Evolutionary conservation across 805 yeast genomes (phyloP).

Genomic region (Pichia thaimueangensis): DNA sequence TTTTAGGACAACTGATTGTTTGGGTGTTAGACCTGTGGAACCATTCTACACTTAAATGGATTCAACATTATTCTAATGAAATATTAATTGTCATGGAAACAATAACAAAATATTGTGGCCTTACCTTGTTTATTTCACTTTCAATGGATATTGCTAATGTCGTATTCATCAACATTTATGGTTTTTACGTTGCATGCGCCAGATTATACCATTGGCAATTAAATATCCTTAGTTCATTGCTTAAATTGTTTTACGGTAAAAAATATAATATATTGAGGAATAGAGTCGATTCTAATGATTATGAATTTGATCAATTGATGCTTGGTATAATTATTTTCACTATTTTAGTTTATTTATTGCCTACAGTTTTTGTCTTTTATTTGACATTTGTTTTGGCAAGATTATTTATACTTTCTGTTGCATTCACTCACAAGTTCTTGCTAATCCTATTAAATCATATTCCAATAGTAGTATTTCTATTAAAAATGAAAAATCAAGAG

Average conservation of each 20-base stretch:
- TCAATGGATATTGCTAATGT: slow-evolving; percentile 58
- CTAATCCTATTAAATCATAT: slow-evolving; percentile 70
- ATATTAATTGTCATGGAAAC: slow-evolving; percentile 14
- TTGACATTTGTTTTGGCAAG: slow-evolving; percentile 60
- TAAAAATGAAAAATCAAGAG: slow-evolving; percentile 73
- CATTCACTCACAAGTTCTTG: slow-evolving; percentile 49
- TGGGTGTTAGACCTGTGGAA: slow-evolving; percentile 80
- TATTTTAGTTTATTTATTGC: slow-evolving; percentile 67
- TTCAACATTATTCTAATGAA: slow-evolving; percentile 12
- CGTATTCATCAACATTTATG: slow-evolving; percentile 62
- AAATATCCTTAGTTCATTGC: slow-evolving; percentile 60
- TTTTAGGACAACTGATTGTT: slow-evolving; percentile 76
- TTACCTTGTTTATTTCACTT: slow-evolving; percentile 63
- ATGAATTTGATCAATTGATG: slow-evolving; percentile 78
- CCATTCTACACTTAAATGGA: slow-evolving; percentile 13
- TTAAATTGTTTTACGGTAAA: slow-evolving; percentile 82
- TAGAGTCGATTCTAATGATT: slow-evolving; percentile 79
- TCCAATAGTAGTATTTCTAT: slow-evolving; percentile 77
- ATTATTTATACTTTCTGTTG: slow-evolving; percentile 40
- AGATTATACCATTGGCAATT: slow-evolving; percentile 74
- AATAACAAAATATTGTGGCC: slow-evolving; percentile 39
- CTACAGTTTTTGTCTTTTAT: slow-evolving; percentile 85
- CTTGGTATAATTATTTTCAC: slow-evolving; percentile 87
- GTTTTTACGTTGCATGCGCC: slow-evolving; percentile 75
- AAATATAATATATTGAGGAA: slow-evolving; percentile 78